A percentile compares a stretch with the other conserved stretches of the same genome.
These are phyloP conservation scores for Leccinum arenicola DNA, from an alignment of 768 basidiomycete species.

Conservation along the genomic window DNA sequence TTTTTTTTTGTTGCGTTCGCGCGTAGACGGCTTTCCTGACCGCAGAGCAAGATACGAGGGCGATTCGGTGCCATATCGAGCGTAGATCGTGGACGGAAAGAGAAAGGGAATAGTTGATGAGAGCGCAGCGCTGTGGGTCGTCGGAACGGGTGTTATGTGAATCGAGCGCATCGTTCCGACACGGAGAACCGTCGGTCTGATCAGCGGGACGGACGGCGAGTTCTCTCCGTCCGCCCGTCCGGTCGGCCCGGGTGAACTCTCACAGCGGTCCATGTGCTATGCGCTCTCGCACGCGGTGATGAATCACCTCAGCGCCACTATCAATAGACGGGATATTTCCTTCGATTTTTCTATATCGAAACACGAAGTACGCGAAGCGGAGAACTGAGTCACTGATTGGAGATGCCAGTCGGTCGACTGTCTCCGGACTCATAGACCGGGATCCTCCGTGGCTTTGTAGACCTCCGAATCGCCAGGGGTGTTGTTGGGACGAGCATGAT, in stretches of 20 bases:
- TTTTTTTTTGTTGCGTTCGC: neutral
- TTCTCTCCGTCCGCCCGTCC: neutral
- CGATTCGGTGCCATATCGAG: neutral
- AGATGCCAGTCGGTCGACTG: no score
- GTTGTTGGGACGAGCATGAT: no score
- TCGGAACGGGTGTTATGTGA: neutral
- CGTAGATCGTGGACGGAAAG: neutral
- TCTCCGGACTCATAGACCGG: no score
- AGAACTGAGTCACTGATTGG: no score
- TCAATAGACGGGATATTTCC: neutral
- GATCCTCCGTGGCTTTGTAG: no score
- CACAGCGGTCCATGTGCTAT: neutral
- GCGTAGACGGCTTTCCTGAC: slow-evolving; percentile 17
- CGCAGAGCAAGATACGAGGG: slow-evolving; percentile 35
- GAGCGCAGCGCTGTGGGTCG: neutral
- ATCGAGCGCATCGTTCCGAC: neutral
- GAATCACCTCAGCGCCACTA: neutral
- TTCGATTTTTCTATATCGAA: no score
- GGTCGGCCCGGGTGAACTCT: neutral
- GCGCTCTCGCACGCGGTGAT: neutral
- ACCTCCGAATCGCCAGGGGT: no score
- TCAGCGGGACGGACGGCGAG: neutral
- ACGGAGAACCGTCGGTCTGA: neutral
- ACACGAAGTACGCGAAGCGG: neutral
- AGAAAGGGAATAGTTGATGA: neutral